These are phyloP conservation scores for Hyaloscypha finlandica DNA, from an alignment of 495 filamentous ascomycete genomes.

Conservation along the genomic window DNA sequence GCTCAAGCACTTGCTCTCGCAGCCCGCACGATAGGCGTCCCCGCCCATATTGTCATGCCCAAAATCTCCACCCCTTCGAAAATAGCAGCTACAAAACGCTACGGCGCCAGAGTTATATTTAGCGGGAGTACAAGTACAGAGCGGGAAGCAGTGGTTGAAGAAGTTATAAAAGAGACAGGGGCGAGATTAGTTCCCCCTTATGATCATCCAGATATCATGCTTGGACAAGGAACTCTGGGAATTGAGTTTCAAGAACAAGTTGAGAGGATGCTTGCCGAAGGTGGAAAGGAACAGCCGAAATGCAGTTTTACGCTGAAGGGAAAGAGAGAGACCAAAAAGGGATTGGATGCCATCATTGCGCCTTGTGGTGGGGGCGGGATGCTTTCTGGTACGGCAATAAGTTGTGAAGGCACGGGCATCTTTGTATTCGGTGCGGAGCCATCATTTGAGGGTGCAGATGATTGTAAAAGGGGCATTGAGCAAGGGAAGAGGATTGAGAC, in stretches of 20 bases:
- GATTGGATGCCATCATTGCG: constrained; percentile 78
- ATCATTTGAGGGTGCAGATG: constrained; percentile 80
- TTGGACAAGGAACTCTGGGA: constrained; percentile 86
- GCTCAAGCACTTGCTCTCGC: constrained; percentile 93
- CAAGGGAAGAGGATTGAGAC: constrained; percentile 58
- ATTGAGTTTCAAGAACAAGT: constrained; percentile 82
- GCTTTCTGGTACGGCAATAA: constrained; percentile 79
- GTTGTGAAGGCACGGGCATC: constrained; percentile 64
- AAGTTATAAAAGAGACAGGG: constrained; percentile 67
- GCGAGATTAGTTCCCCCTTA: constrained; percentile 86
- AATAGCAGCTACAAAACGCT: constrained; percentile 74
- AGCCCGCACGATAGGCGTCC: constrained; percentile 58
- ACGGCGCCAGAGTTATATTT: constrained; percentile 81
- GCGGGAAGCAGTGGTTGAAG: constrained; percentile 71
- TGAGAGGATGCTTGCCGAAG: constrained; percentile 44
- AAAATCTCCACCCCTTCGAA: constrained; percentile 78
- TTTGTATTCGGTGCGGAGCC: constrained; percentile 91
- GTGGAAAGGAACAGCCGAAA: constrained; percentile 13
- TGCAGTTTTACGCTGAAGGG: constrained; percentile 20
- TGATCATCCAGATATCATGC: constrained; percentile 86
- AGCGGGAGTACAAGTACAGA: constrained; percentile 78
- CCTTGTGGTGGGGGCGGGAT: constrained; percentile 90
- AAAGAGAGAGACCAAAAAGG: constrained; percentile 24
- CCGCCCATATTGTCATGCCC: constrained; percentile 91
- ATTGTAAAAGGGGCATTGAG: constrained; percentile 68